phyloP scores from a whole-genome alignment of 306 rosid species.

The cucumber (Cucumis sativus) region Cucumber_9930_V3 NC_026657.2:8127501-8128000 shows the following conservation, averaged over 20 bases:
- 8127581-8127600: neutral
- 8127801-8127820: neutral
- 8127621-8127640: neutral
- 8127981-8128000: neutral
- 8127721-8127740: neutral
- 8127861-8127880: neutral
- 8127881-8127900: neutral
- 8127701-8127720: neutral
- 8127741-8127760: neutral
- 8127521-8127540: neutral
- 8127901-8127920: neutral
- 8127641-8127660: neutral
- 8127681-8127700: neutral
- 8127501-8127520: slow-evolving; percentile 9
- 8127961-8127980: neutral
- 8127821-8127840: neutral
- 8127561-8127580: neutral
- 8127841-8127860: neutral
- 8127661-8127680: neutral
- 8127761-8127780: neutral
- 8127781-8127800: neutral
- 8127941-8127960: neutral
- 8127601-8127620: neutral
- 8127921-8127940: neutral
- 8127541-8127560: neutral